Evolutionary conservation across 805 yeast species (phyloP), one percentile per base, ranked within the genome.

Genomic region (Jamesozyma hellenica): DNA sequence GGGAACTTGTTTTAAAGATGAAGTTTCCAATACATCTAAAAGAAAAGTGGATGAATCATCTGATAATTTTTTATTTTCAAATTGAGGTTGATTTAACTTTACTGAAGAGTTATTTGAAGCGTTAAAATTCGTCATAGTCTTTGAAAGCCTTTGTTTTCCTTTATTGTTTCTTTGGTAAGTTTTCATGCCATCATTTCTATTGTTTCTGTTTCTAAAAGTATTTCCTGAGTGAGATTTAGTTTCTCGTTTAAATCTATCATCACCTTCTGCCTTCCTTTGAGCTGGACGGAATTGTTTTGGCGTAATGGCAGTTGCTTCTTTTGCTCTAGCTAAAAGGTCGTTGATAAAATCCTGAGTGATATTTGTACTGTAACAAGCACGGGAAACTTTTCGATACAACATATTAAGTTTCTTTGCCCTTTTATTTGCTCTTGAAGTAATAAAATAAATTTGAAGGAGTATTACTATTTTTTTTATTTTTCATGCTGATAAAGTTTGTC

Each of bases 301-400:
- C 17, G 32, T 18, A 2, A 29, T 28, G 4, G 58, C 46, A 13
- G 61, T 49, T 12, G 57, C 58, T 35, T 57, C 55, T 36, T 57
- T 56, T 15, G 61, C 63, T 36, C 52, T 51, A n/a, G 46, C 48
- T 25, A 58, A 43, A 11, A 58, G 52, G 23, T 51, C 52, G 26
- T 54, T 51, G 36, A 58, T 46, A 34, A 57, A 58, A 35, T 58
- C 62, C 40, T 56, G 55, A 1, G 61, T 51, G 12, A 57, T 40
- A 25, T 41, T 40, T 2, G 46, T 41, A 18, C 40, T 39, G 18
- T 42, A 42, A 18, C 29, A 28, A 30, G 38, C 35, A 18, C 38
- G 34, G 15, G 27, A 25, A 23, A 39, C 30, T 13, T 15, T 23
- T 34, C 38, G 34, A 10, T 28, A 21, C 21, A 39, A 11, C 42